A percentile compares a stretch with the other conserved stretches of the same genome.
Evolutionary conservation across 768 basidiomycete genomes (phyloP).

Genomic region (Boletellus sp.): DNA sequence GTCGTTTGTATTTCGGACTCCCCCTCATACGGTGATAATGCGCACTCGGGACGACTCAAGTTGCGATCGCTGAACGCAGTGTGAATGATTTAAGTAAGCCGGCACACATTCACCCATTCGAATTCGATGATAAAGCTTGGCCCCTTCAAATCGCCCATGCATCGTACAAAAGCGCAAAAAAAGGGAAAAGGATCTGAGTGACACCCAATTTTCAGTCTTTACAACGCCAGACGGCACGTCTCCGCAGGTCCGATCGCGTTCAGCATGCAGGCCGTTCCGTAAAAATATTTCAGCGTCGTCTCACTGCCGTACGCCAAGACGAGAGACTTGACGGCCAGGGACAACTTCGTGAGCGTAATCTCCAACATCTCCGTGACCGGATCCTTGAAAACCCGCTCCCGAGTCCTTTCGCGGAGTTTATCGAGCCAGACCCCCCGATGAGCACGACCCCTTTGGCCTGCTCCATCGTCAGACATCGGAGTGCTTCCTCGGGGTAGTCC

Average conservation of each 20-base stretch:
- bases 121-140: no score
- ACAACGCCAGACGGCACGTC: background rate
- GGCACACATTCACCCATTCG: no score
- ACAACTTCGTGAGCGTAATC: constrained; percentile 10
- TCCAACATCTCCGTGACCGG: constrained; percentile 9
- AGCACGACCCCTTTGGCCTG: constrained; percentile 3
- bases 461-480: background rate
- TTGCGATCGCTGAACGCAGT: no score
- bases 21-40: background rate
- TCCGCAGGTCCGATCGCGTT: constrained; percentile 1
- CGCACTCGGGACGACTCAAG: no score
- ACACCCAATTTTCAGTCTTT: no score
- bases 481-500: background rate
- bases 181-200: no score
- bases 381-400: background rate
- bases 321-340: background rate
- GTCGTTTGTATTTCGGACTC: background rate
- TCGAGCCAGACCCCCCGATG: background rate
- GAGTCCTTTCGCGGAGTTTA: background rate
- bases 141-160: no score
- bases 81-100: no score
- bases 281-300: constrained; percentile 2
- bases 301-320: constrained; percentile 6
- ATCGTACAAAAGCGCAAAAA: no score
- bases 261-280: constrained; percentile 16